Evolutionary conservation across 78 protist genomes (phyloP).

Genomic region (Dictyostelium citrinum): DNA sequence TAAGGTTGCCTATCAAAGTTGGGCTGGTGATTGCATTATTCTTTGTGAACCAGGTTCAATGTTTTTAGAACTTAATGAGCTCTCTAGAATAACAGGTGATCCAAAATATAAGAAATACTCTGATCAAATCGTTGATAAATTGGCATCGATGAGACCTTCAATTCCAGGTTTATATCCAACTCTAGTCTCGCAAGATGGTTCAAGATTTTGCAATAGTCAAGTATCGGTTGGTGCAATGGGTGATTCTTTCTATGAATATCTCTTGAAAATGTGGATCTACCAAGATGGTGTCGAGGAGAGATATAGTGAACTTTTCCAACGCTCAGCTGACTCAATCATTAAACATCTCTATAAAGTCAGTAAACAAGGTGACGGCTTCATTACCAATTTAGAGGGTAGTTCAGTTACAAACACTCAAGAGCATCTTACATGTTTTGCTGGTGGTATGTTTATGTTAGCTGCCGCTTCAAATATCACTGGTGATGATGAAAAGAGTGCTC

Average conservation of each 20-base stretch:
- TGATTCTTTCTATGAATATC: conserved; percentile 92
- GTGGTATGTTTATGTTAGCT: conserved; percentile 94
- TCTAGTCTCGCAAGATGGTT: not conserved
- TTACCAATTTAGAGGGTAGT: conserved; percentile 14
- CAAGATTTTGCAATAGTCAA: not conserved
- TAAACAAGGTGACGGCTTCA: conserved; percentile 5
- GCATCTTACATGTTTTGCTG: conserved; percentile 93
- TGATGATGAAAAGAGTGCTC: not conserved
- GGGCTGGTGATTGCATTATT: conserved; percentile 71
- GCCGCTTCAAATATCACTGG: conserved; percentile 34
- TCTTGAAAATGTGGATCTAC: conserved; percentile 68
- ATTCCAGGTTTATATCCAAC: conserved; percentile 24
- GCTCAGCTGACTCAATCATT: conserved; percentile 32
- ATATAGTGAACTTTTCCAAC: conserved; percentile 63
- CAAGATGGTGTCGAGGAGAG: not conserved
- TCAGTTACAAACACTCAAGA: conserved; percentile 79
- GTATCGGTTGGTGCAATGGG: conserved; percentile 75
- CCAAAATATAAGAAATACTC: not conserved
- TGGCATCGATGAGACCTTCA: not conserved
- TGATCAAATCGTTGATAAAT: not conserved
- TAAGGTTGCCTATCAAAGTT: not conserved
- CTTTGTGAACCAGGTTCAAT: conserved; percentile 89
- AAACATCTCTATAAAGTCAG: conserved; percentile 9
- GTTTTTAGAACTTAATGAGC: conserved; percentile 87
- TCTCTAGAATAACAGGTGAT: conserved; percentile 81